Percentiles rank a stretch among this genome's conserved stretches.
Evolutionary conservation across 495 filamentous ascomycete genomes (phyloP).

Genomic region (Annulohypoxylon nitens): DNA sequence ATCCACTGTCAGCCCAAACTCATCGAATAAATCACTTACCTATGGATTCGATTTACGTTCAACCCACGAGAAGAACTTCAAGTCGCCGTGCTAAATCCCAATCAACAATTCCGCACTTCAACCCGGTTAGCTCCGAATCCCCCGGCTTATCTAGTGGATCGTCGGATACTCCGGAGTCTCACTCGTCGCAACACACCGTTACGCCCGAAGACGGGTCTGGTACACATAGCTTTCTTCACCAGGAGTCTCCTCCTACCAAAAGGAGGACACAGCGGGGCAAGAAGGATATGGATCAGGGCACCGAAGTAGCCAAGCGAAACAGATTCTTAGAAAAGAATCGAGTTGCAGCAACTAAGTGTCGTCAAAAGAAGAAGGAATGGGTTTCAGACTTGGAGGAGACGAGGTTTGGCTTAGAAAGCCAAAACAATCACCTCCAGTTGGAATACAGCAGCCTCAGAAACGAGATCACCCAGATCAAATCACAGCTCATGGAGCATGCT

Average conservation of each 20-base stretch:
- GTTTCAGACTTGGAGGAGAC: conserved; percentile 70
- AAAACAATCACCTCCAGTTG: conserved; percentile 54
- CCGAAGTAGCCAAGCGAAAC: conserved; percentile 52
- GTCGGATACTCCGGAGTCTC: conserved; percentile 41
- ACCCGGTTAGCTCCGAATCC: conserved; percentile 30
- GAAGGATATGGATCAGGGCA: conserved; percentile 15
- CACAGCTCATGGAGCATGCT: conserved; percentile 70
- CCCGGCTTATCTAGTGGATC: conserved; percentile 39
- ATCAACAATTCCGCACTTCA: conserved; percentile 11
- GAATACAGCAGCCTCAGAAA: conserved; percentile 57
- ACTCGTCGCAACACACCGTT: conserved; percentile 39
- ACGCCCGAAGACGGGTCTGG: conserved; percentile 29
- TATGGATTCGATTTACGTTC: conserved; percentile 3
- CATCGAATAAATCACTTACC: conserved; percentile 4
- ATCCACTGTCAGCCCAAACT: conserved; percentile 14
- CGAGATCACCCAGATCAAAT: conserved; percentile 68
- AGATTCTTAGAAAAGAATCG: conserved; percentile 84
- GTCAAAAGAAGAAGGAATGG: conserved; percentile 87
- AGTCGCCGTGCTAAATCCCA: conserved; percentile 10
- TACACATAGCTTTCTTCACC: conserved; percentile 2
- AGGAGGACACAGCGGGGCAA: conserved; percentile 28
- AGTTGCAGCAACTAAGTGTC: conserved; percentile 86
- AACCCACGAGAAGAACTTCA: neutral
- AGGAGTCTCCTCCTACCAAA: conserved; percentile 6
- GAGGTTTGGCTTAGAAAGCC: conserved; percentile 55